Percentiles rank a stretch among this genome's conserved stretches.
Conservation (phyloP, 257 asterid species). For the Solanum arcanum region DNA sequence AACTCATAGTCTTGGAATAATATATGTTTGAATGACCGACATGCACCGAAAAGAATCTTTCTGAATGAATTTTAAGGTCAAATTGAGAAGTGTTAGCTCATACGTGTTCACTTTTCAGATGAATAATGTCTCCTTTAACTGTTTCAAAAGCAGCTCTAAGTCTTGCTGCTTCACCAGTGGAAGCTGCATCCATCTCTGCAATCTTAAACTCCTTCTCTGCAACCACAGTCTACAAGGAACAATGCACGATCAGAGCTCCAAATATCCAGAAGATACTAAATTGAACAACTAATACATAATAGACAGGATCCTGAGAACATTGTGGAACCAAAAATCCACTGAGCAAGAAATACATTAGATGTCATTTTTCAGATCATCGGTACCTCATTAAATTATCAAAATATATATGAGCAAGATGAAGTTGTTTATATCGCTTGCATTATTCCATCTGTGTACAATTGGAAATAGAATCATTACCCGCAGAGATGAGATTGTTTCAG, state of each 20-base stretch:
- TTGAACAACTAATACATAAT: not conserved
- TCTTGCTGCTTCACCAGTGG: constrained; percentile 95
- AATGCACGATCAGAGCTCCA: not conserved
- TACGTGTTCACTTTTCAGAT: constrained; percentile 67
- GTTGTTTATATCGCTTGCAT: not conserved
- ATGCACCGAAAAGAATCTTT: not conserved
- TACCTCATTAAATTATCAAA: not conserved
- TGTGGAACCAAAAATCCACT: not conserved
- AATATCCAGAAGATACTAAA: not conserved
- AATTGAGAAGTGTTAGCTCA: constrained; percentile 3
- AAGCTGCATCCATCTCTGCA: constrained; percentile 97
- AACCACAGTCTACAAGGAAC: constrained; percentile 42
- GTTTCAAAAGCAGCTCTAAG: constrained; percentile 81
- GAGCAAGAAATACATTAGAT: not conserved
- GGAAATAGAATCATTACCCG: constrained; percentile 42
- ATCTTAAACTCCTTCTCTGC: constrained; percentile 81
- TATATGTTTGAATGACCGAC: not conserved
- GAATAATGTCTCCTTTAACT: constrained; percentile 72
- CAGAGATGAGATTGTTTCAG: constrained; percentile 74
- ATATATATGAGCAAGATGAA: not conserved
- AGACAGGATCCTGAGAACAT: not conserved
- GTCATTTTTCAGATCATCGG: not conserved
- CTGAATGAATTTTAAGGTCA: not conserved
- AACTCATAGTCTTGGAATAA: not conserved
- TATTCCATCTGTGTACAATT: not conserved